Percentiles rank a stretch among this genome's conserved stretches.
Conservation (phyloP, 768 basidiomycete genomes). For the Pleurotus giganteus region DNA sequence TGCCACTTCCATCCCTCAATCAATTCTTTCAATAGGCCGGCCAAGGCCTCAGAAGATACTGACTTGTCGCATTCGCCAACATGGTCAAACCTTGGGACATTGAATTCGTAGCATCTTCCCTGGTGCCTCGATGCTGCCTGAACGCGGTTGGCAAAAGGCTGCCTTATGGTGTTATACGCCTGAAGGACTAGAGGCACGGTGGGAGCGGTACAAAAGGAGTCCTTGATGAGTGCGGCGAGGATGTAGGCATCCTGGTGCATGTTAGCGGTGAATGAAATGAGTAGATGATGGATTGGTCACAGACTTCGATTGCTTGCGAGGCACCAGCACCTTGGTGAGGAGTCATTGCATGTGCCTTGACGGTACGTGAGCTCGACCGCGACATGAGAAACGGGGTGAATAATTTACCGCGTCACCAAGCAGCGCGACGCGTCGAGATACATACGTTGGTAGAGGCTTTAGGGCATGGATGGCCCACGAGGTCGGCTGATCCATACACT, state of each 20-base stretch:
- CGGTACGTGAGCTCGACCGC: background rate
- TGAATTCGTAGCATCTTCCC: conserved; percentile 20
- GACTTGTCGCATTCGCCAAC: conserved; percentile 22
- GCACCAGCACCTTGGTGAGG: conserved; percentile 24
- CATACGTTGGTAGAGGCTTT: conserved; percentile 36
- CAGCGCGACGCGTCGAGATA: conserved; percentile 37
- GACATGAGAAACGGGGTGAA: background rate
- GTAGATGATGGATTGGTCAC: conserved; percentile 9
- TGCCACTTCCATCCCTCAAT: conserved; percentile 24
- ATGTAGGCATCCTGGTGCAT: conserved; percentile 34
- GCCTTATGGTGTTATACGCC: conserved; percentile 26
- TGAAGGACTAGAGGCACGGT: conserved; percentile 24
- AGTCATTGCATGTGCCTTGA: too few relatives aligned
- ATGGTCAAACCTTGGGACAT: conserved; percentile 24
- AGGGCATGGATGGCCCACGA: conserved; percentile 45
- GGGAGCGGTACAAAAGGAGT: conserved; percentile 11
- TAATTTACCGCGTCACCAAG: conserved; percentile 47
- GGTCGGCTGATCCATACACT: conserved; percentile 34
- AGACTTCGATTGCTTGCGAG: conserved; percentile 26
- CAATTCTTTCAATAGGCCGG: conserved; percentile 16
- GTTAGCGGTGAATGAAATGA: background rate
- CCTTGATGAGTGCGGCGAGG: conserved; percentile 26
- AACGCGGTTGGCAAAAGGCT: conserved; percentile 23
- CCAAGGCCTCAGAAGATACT: conserved; percentile 20
- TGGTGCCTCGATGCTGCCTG: conserved; percentile 17